Base-by-base conservation (phyloP, 495 filamentous ascomycete genomes). In the Parathielavia appendiculata region DNA sequence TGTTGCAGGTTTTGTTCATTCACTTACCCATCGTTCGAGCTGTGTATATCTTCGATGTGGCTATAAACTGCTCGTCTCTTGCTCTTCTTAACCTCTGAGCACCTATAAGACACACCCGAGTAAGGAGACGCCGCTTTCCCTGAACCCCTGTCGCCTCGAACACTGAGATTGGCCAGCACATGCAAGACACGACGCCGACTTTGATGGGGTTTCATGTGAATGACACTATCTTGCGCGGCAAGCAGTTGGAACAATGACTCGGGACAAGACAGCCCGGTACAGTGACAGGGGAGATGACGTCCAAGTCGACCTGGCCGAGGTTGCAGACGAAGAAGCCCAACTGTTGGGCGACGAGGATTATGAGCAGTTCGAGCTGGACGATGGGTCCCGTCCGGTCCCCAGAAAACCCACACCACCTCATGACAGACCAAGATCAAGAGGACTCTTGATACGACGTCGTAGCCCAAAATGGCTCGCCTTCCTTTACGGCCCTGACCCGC, bases 321-420 rank as follows among this genome's bases (percentile, higher is more conserved):
- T 26, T 1, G 38, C 36, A 20, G 55, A 58, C 51, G 58, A 67
- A 34, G 67, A 69, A 22, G 65, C 65, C n/a, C 67, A 67, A 45
- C 60, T 69, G 1, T 14, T 69, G 0, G 19, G 40, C 40, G 57
- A 17, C 45, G 57, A 54, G 17, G 65, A 63, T 19, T 59, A 53
- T 36, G 65, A 67, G 51, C 35, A 59, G 43, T 61, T 59, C 8
- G 65, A 67, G 17, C 54, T 67, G 8, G 65, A 59, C 13, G 62
- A 65, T 13, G 19, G 8, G 6, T 34, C 57, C 9, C 40, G 34
- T 1, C 57, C 57, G 1, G 43, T 16, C 0, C 57, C 30, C 14
- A 19, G 40, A 34, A 43, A 43, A 16, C 22, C 43, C 14, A 43
- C 35, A 3, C 1, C 32, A 4, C 10, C 8, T 4, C 26, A 41